Conservation (phyloP, 345 rosid genomes). For the Populus simonii region DNA sequence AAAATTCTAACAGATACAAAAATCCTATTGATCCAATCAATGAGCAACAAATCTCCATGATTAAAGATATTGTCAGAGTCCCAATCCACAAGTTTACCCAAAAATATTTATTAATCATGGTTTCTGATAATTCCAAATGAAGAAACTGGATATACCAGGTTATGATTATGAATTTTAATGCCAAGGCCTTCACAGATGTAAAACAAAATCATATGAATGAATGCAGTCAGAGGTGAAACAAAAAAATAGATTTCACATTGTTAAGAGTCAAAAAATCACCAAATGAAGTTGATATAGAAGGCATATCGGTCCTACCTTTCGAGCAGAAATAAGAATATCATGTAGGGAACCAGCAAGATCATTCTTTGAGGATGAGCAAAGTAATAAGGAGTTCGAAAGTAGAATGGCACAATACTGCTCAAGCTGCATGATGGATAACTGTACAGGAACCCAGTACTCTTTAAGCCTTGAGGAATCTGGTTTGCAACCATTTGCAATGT, state of each 20-base stretch:
- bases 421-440: slow-evolving; percentile 73
- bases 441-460: slow-evolving; percentile 92
- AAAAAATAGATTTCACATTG: too few species aligned
- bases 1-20: not conserved
- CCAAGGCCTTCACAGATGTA: too few species aligned
- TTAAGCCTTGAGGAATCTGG: slow-evolving; percentile 46
- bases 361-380: slow-evolving; percentile 52
- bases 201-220: not conserved
- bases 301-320: slow-evolving; percentile 55
- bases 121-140: not conserved
- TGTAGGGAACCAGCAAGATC: slow-evolving; percentile 60
- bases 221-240: too few species aligned
- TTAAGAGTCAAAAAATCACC: not conserved
- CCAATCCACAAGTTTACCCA: not conserved
- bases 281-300: not conserved
- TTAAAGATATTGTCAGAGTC: not conserved
- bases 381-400: slow-evolving; percentile 49
- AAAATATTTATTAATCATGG: not conserved
- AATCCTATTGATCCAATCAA: not conserved
- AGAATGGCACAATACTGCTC: slow-evolving; percentile 85
- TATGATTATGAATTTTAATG: too few species aligned
- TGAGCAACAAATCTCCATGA: not conserved
- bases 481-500: slow-evolving; percentile 41
- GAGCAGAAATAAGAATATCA: slow-evolving; percentile 50
- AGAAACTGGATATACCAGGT: not conserved